Evolutionary conservation across 805 yeast species (phyloP).

Genomic region (Candida loeiensis): DNA sequence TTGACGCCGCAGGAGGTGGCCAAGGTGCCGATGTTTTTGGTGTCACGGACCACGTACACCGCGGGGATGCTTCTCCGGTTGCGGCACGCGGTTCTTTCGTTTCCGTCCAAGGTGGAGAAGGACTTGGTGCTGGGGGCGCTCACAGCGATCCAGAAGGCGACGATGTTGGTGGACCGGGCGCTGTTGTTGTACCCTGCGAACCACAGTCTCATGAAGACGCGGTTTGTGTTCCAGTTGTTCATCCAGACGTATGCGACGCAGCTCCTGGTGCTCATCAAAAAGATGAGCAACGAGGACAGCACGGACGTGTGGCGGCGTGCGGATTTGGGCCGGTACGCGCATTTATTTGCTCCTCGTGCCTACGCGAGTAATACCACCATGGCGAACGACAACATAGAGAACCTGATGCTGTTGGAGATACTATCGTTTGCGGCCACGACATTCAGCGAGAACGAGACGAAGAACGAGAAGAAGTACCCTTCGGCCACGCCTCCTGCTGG

Average conservation of each 20-base stretch:
- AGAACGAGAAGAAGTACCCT: too few relatives aligned
- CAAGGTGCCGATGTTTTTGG: constrained; percentile 53
- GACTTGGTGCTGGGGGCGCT: constrained; percentile 49
- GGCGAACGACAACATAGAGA: constrained; percentile 2
- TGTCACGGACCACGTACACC: constrained; percentile 57
- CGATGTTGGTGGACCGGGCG: constrained; percentile 27
- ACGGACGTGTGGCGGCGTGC: constrained; percentile 14
- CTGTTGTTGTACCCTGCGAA: constrained; percentile 34
- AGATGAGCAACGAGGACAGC: constrained; percentile 13
- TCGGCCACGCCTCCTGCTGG: too few relatives aligned
- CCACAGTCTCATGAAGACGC: constrained; percentile 49
- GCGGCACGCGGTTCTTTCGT: constrained; percentile 51
- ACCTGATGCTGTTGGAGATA: constrained; percentile 2
- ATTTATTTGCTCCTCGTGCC: constrained; percentile 9
- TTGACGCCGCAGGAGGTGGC: constrained; percentile 47
- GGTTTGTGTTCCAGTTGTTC: constrained; percentile 55
- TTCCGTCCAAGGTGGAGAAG: constrained; percentile 45
- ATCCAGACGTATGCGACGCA: constrained; percentile 60
- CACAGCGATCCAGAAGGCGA: constrained; percentile 27
- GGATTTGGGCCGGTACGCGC: constrained; percentile 19
- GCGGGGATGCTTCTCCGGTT: constrained; percentile 60
- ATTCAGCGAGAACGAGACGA: background rate
- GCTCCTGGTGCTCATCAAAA: constrained; percentile 33
- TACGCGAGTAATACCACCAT: constrained; percentile 5
- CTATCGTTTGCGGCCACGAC: constrained; percentile 2